phyloP scores from a whole-genome alignment of 768 basidiomycete species.

The Fomitopsis pulvina region DNA sequence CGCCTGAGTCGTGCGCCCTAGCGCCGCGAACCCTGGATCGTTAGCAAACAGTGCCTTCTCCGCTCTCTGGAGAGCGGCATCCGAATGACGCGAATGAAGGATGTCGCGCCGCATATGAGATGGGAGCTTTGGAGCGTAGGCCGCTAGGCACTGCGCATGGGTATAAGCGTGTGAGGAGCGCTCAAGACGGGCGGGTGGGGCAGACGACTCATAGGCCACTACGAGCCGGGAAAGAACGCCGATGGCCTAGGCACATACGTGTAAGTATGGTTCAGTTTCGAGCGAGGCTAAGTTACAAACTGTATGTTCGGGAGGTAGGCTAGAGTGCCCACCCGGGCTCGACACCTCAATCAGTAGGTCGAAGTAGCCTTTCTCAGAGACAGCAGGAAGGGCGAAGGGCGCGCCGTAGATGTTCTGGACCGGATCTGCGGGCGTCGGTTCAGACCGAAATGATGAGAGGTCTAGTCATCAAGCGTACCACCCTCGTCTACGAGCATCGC shows the following conservation, averaged over 20 bases:
- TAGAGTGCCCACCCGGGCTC: slow-evolving; percentile 79
- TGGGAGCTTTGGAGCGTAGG: slow-evolving; percentile 52
- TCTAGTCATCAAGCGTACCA: slow-evolving; percentile 32
- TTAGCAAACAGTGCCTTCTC: slow-evolving; percentile 36
- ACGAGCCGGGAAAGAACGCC: slow-evolving; percentile 68
- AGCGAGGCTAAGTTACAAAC: slow-evolving; percentile 26
- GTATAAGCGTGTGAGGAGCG: slow-evolving; percentile 53
- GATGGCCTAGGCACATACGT: slow-evolving; percentile 6
- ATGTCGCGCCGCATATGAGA: slow-evolving; percentile 40
- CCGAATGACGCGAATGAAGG: slow-evolving; percentile 37
- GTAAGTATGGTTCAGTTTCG: neutral
- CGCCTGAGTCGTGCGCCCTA: slow-evolving; percentile 71
- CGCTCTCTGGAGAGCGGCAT: slow-evolving; percentile 44
- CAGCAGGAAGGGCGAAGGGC: slow-evolving; percentile 52
- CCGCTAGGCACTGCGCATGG: slow-evolving; percentile 59
- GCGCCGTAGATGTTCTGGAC: slow-evolving; percentile 34
- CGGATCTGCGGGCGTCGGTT: neutral
- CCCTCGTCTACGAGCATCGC: slow-evolving; percentile 88
- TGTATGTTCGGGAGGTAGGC: slow-evolving; percentile 77
- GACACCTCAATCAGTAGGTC: slow-evolving; percentile 59
- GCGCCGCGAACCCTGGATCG: slow-evolving; percentile 32
- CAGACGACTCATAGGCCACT: slow-evolving; percentile 61
- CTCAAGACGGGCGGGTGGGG: slow-evolving; percentile 43
- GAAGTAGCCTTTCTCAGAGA: slow-evolving; percentile 70
- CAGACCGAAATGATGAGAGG: neutral